Evolutionary conservation across 768 basidiomycete species (phyloP).

Genomic region (Lentinula sp.): DNA sequence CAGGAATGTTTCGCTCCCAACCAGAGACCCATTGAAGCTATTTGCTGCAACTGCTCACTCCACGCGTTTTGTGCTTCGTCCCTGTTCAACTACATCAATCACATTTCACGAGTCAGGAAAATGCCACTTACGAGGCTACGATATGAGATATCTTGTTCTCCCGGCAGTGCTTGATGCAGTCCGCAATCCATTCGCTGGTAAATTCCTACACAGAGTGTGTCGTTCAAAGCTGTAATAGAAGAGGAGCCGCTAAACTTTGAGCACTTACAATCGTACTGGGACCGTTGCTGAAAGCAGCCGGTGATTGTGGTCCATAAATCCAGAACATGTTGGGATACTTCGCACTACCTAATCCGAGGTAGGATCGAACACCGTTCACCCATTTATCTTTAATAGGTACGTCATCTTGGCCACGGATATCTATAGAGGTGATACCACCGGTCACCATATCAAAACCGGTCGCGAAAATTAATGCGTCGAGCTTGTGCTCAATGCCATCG

Average conservation of each 20-base stretch:
- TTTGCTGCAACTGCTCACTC: background rate
- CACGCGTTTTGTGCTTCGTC: background rate
- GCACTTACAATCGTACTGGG: slow-evolving; percentile 10
- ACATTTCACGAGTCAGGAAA: background rate
- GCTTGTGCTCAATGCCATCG: slow-evolving; percentile 8
- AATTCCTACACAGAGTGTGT: slow-evolving; percentile 12
- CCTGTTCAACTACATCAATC: background rate
- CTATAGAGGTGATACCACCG: slow-evolving; percentile 10
- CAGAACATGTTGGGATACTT: slow-evolving; percentile 14
- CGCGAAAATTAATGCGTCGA: slow-evolving; percentile 13
- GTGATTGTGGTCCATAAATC: slow-evolving; percentile 12
- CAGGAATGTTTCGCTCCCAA: slow-evolving; percentile 6
- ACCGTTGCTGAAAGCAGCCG: slow-evolving; percentile 11
- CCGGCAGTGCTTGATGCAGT: slow-evolving; percentile 14
- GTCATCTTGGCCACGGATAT: slow-evolving; percentile 12
- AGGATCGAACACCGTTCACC: slow-evolving; percentile 9
- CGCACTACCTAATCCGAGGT: slow-evolving; percentile 11
- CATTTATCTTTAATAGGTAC: slow-evolving; percentile 12
- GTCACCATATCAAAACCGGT: slow-evolving; percentile 14
- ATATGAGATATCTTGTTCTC: slow-evolving; percentile 3
- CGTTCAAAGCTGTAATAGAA: background rate
- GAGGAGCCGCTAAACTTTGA: background rate
- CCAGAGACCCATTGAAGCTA: background rate
- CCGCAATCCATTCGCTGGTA: slow-evolving; percentile 18
- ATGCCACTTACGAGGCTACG: background rate